Base-by-base conservation (phyloP, 2,329 filamentous ascomycete genomes). In the Diaporthe sp. region DNA sequence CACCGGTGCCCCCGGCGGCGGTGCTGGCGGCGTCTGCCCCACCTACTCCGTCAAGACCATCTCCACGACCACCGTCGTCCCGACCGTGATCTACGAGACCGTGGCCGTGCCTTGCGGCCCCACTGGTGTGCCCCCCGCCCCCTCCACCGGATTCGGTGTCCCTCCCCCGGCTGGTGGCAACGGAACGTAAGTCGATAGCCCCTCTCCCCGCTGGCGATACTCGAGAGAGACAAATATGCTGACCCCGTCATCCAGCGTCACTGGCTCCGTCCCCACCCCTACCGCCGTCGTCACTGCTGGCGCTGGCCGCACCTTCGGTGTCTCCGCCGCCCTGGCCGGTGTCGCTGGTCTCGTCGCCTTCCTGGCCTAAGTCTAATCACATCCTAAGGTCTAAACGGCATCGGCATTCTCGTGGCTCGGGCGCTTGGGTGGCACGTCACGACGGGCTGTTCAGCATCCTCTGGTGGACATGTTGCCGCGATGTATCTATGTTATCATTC, bases 11-110 rank as follows among this genome's bases (percentile, higher is more conserved):
- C 75, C 65, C 46, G 71, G 46, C 42, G 78, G 76, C 42, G 78
- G 76, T 71, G 78, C 80, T 62, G 79, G 82, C 65, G 81, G 78
- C 78, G 82, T 81, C 82, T 75, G 77, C 80, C 82, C 84, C 65
- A 82, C 81, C 81, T 79, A 79, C 83, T 86, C 86, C 65, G 86
- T 89, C 82, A 85, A 85, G 81, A 87, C 88, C 81, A 87, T 89
- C 85, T 88, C 88, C 82, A 90, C 88, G 85, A 90, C 88, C 84
- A 90, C 88, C 77, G 88, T 90, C 80, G 82, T 89, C 82, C 89
- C 88, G 80, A 87, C 86, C 60, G 87, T 89, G 79, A 87, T 89
- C 86, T 88, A 88, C 86, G 83, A 84, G 79, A 88, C 87, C 81
- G 81, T 87, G 77, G 71, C 80, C 53, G 79, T 86, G 61, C 84